Percentiles rank a stretch among this genome's conserved stretches.
Conservation (phyloP, 2,329 filamentous ascomycete species). For the Fusarium goolgardi region DNA sequence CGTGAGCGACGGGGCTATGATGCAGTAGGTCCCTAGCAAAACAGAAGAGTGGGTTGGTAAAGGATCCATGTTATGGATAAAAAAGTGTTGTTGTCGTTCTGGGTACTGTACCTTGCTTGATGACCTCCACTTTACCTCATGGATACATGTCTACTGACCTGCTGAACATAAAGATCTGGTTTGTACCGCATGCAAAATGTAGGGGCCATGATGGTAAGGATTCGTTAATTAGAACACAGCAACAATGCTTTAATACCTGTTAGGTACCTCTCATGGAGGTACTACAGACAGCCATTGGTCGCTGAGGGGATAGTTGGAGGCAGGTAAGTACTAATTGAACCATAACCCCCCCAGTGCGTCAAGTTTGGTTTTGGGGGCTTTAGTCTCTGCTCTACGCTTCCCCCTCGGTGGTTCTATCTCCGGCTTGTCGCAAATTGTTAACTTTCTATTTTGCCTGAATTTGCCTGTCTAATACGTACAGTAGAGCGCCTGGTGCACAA, state of each 20-base stretch:
- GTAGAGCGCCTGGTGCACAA: neutral
- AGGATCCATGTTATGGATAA: constrained; percentile 11
- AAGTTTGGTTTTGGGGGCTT: neutral
- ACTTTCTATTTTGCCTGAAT: constrained; percentile 18
- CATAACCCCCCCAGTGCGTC: constrained; percentile 3
- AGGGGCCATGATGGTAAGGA: constrained; percentile 5
- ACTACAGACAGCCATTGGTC: neutral
- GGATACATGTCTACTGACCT: neutral
- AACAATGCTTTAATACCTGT: neutral
- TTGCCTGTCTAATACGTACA: neutral
- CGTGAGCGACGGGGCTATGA: constrained; percentile 48
- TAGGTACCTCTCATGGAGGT: neutral
- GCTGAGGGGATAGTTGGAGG: neutral
- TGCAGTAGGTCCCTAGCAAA: constrained; percentile 40
- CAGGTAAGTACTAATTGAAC: neutral
- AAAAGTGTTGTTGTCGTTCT: constrained; percentile 2
- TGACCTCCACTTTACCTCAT: constrained; percentile 21
- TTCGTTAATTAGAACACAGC: neutral
- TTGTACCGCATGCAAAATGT: constrained; percentile 6
- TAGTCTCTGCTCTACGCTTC: neutral
- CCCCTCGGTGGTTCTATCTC: constrained; percentile 3
- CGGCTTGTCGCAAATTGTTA: constrained; percentile 3
- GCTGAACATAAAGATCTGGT: neutral
- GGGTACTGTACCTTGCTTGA: constrained; percentile 5
- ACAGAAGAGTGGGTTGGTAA: constrained; percentile 34